Evolutionary conservation across 345 rosid genomes (phyloP), one percentile per base, ranked within the genome.

Genomic region (Eucalyptus albens): DNA sequence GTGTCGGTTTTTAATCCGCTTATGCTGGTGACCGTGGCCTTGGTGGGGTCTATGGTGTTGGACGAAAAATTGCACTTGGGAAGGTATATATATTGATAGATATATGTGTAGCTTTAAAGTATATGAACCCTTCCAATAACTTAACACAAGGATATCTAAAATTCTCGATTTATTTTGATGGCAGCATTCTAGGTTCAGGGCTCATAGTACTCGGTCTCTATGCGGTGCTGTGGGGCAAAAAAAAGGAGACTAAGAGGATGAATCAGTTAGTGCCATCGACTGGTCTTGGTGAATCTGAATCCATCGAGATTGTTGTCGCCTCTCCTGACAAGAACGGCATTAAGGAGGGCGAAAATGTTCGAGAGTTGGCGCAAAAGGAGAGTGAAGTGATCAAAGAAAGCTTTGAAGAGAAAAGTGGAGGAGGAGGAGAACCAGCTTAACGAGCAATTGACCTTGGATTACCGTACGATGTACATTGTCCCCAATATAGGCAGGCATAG

Each of bases 61-160:
- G 91, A 89, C 45, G 95, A 93, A 81, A 69, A 89, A 13, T 87
- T 92, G 59, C 89, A 92, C 37, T 50, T 92, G 19, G 94, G 95
- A 89, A 93, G 93, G 92, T 92, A 90, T 50, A 33, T 33, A 22
- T 49, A 7, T 67, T 22, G 49, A 17, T 77, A 40, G 4, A 77
- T 5, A 7, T 42, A 40, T 6, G 24, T 11, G 65, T 80, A 37
- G 15, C 27, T 45, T 26, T 81, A 29, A 21, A 19, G 42, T 42
- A 15, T n/a, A 3, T 2, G 12, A 7, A 87, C 24, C 21, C 11
- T 50, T 29, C 6, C 6, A 77, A 40, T n/a, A 5, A 29, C 53
- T 62, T 12, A 37, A 51, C 21, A 69, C 14, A 53, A 29, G 67
- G 69, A 69, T 77, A 50, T 37, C 67, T 50, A 2, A 50, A 17